These are phyloP conservation scores for Fusarium albidum DNA, from an alignment of 2,329 filamentous ascomycete genomes.

Conservation along the genomic window DNA sequence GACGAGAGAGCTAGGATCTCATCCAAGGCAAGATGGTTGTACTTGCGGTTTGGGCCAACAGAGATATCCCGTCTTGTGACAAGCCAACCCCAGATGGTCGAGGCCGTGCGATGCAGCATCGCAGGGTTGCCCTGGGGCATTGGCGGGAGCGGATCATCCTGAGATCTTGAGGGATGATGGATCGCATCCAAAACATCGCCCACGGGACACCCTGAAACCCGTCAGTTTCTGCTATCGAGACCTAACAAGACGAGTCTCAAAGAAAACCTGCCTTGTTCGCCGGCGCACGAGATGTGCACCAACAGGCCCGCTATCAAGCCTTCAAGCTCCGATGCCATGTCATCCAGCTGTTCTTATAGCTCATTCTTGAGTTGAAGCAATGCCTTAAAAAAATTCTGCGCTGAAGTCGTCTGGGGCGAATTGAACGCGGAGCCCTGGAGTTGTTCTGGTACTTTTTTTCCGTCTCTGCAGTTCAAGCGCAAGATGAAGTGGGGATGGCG, in stretches of 20 bases:
- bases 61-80: constrained; percentile 46
- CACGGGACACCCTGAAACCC: constrained; percentile 43
- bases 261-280: constrained; percentile 47
- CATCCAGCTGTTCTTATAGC: constrained; percentile 13
- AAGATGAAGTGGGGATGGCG: constrained; percentile 34
- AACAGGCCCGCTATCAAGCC: constrained; percentile 48
- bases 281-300: constrained; percentile 48
- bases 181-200: constrained; percentile 45
- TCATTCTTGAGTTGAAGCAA: constrained; percentile 40
- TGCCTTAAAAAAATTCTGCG: constrained; percentile 30
- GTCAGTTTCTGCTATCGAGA: constrained; percentile 13
- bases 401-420: constrained; percentile 36
- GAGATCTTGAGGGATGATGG: constrained; percentile 34
- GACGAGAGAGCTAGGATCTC: constrained; percentile 40
- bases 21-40: constrained; percentile 50
- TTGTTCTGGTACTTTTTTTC: constrained; percentile 27
- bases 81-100: constrained; percentile 49
- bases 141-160: constrained; percentile 21
- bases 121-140: constrained; percentile 13
- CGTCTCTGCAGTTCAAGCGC: constrained; percentile 30
- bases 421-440: constrained; percentile 40
- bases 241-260: constrained; percentile 1
- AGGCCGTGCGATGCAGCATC: constrained; percentile 39
- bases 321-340: constrained; percentile 51
- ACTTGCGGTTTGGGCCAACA: constrained; percentile 43